Evolutionary conservation across 1,284 basidiomycete species (phyloP), one percentile per base, ranked within the genome.

Genomic region (Cutaneotrichosporon spelunceum): DNA sequence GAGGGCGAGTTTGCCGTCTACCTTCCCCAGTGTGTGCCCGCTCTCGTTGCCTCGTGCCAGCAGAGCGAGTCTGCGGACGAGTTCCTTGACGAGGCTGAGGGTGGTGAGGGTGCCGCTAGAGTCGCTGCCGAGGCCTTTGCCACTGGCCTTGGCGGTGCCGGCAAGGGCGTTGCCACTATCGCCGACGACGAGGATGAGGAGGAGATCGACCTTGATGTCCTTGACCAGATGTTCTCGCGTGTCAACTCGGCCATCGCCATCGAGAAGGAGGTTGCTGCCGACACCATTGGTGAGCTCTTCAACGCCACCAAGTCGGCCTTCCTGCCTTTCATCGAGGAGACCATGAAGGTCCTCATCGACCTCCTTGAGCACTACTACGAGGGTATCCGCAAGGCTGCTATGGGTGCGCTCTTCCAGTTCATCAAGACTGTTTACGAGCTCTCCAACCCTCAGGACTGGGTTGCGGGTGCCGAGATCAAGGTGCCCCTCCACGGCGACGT

Each of bases 181-280:
- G 72, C 83, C 49, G 82, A 80, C 56, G 73, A 75, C 30, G 79
- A 80, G 56, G 85, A 86, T 58, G 80, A 87, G 57, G 92, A 95
- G 68, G 92, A 94, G 68, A 91, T 84, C 64, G 80, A 84, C 66
- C 89, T 94, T 70, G 81, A 92, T 48, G 91, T 90, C 72, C 84
- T 94, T 72, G 91, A 94, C 67, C 77, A 74, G 49, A 76, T 82
- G 72, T 82, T 84, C 77, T 76, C 79, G 60, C 81, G 81, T 66
- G 92, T 95, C 68, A 97, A 94, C 83, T 93, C 90, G 71, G 94
- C 94, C 50, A 89, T 99, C 68, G 95, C 94, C 57, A 93, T 99
- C 62, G 96, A 99, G 83, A 99, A 99, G 82, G 96, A 99, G 82
- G 96, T 98, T 62, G 95, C 96, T 7, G 93, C 93, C 42, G 95